Percentiles rank a stretch among this genome's conserved stretches.
These are phyloP conservation scores for Artemisia annua DNA, from an alignment of 129 eudicot species.

Conservation along the genomic window DNA sequence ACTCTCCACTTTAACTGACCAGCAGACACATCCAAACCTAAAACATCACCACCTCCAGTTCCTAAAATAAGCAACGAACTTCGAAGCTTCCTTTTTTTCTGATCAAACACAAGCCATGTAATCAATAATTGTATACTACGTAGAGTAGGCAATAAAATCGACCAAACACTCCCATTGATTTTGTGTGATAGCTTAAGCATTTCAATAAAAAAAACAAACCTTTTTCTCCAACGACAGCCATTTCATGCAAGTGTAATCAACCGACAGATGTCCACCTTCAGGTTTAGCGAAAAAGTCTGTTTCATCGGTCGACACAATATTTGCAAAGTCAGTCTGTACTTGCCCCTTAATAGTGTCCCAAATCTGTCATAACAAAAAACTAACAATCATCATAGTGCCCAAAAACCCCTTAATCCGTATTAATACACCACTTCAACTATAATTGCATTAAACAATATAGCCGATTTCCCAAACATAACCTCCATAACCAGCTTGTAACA, in stretches of 20 bases:
- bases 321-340: conserved; percentile 82
- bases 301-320: conserved; percentile 53
- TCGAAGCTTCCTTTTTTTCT: conserved; percentile 91
- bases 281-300: conserved; percentile 49
- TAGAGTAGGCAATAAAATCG: background rate
- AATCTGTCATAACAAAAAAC: conserved; percentile 55
- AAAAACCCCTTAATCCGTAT: too few species aligned
- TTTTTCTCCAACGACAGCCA: conserved; percentile 75
- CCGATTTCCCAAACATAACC: too few species aligned
- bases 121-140: conserved; percentile 3
- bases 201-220: conserved; percentile 37
- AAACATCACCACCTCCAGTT: conserved; percentile 91
- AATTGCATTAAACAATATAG: too few species aligned
- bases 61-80: conserved; percentile 73
- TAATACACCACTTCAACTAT: too few species aligned
- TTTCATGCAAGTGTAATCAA: conserved; percentile 95
- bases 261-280: conserved; percentile 72
- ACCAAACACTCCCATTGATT: background rate
- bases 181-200: background rate
- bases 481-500: background rate
- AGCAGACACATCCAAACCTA: conserved; percentile 83
- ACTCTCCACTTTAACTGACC: conserved; percentile 89
- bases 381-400: conserved; percentile 6
- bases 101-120: conserved; percentile 14
- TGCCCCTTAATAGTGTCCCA: conserved; percentile 96